Base-by-base conservation (phyloP, 2,329 filamentous ascomycete genomes). In the Claviceps paspali region DNA sequence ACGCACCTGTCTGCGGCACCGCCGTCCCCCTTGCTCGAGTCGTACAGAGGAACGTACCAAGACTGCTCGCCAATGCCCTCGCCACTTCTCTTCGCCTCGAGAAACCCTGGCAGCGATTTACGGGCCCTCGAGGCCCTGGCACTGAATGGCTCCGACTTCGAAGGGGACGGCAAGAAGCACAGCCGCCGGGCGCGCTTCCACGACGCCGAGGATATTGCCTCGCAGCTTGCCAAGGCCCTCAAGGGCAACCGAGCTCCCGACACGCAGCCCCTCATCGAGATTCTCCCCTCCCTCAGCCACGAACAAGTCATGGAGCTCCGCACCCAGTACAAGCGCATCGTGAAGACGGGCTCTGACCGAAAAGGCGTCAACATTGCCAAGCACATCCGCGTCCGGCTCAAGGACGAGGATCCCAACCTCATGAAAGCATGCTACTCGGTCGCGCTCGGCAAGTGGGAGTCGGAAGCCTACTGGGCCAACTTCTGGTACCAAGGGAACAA, bases 401-500 rank as follows among this genome's bases (percentile, higher is more conserved):
- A 87, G 59, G 77, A 83, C 30, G 72, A 77, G 47, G 70, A 80
- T 38, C 68, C 77, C 4, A 78, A 75, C 47, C 78, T 96, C 46
- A 88, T 87, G 61, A 96, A 96, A 60, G 82, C 82, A 6, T 86
- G 81, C 51, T 95, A 96, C 56, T 77, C 87, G 3, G 87, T 84
- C 2, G 86, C 88, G 0, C 71, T 96, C 0, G 91, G 91, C 8
- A 72, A 73, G 36, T 96, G 86, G 79, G 91, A 95, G 61, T 80
- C 78, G 47, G 91, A 98, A 57, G 84, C 85, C 0, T 94, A 94
- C 66, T 98, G 91, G 87, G 86, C 88, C 41, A 96, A 95, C 56
- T 94, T 85, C 59, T 96, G 86, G 79, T 96, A 95, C 61, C 88
- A 95, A 53, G 79, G 79, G 27, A 82, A 88, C 56, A 82, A 79